phyloP scores from a whole-genome alignment of 2,329 filamentous ascomycete genomes.

The Sporothrix pseudoabietina region DNA sequence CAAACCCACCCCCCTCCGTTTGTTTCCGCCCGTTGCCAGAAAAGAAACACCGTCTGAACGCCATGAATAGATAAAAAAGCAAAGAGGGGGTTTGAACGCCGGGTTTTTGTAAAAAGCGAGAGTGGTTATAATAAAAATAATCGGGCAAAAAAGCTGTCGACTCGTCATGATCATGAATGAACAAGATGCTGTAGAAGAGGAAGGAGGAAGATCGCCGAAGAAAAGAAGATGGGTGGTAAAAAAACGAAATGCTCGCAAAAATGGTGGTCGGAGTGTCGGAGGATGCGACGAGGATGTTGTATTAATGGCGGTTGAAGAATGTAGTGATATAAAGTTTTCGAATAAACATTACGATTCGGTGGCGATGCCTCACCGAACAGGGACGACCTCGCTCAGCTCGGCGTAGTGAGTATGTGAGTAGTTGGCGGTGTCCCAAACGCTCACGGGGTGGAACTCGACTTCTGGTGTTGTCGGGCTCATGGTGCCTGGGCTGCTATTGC shows the following conservation, averaged over 20 bases:
- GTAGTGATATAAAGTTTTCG: background rate
- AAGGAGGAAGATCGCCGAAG: constrained; percentile 9
- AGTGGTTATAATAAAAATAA: background rate
- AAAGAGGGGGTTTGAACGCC: constrained; percentile 7
- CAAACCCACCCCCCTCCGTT: background rate
- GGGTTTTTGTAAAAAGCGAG: background rate
- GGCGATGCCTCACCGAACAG: constrained; percentile 24
- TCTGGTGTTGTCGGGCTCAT: constrained; percentile 54
- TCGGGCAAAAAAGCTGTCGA: constrained; percentile 11
- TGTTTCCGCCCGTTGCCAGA: constrained; percentile 16
- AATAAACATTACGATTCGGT: constrained; percentile 23
- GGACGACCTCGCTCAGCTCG: constrained; percentile 24
- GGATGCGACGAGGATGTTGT: background rate
- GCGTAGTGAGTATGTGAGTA: constrained; percentile 31
- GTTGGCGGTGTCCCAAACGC: constrained; percentile 46
- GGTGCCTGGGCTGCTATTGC: constrained; percentile 54
- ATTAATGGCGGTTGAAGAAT: background rate
- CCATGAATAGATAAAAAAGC: constrained; percentile 2
- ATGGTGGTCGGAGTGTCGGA: background rate
- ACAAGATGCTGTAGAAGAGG: constrained; percentile 20
- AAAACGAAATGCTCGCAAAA: constrained; percentile 7
- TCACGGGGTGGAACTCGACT: constrained; percentile 42
- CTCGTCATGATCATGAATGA: constrained; percentile 21
- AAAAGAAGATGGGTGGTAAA: background rate
- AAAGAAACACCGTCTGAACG: constrained; percentile 17